Evolutionary conservation across 2,329 filamentous ascomycete genomes (phyloP), one percentile per base, ranked within the genome.

Genomic region (Parafenestella ontariensis): DNA sequence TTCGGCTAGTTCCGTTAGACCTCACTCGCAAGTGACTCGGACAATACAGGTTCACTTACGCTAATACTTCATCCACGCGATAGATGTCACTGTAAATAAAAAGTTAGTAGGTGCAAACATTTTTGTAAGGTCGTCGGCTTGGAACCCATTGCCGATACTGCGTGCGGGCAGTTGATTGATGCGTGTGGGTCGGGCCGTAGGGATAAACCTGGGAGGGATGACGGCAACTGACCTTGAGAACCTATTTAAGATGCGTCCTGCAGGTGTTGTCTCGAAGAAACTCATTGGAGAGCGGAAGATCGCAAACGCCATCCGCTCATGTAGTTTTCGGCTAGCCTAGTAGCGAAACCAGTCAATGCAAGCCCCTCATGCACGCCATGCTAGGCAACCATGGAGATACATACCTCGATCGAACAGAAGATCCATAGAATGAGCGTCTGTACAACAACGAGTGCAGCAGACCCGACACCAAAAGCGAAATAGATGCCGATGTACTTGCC

Each of bases 261-360:
- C 89, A 2, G 95, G 95, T 1, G 95, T 99, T 0, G 93, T 96
- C 75, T 99, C 96, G 67, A 99, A 99, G 79, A 99, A 99, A 66
- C 88, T 95, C 95, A 99, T 99, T 49, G 95, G 96, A 33, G 92
- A 96, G 64, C 95, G 86, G 83, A 99, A 99, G 66, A 98, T 97
- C 17, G 95, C 92, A 68, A 90, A 95, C 39, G 94, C 94, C 95
- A 99, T 98, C 61, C 91, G 85, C 78, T 98, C 95, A 74, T 99
- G 95, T 52, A 99, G 83, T 79, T 98, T 99, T 59, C 95, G 87
- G 18, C 94, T 97, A 46, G 95, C 95, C 87, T 91, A 60, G 44
- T 50, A 54, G 52, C 33, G 44, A 66, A 53, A 62, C 74, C 44
- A 75, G 69, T 61, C n/a, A 3, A 48, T 36, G 40, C 23, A 36